Percentiles rank a stretch among this genome's conserved stretches.
Evolutionary conservation across 495 filamentous ascomycete species (phyloP).

Genomic region (Penicillium desertorum): DNA sequence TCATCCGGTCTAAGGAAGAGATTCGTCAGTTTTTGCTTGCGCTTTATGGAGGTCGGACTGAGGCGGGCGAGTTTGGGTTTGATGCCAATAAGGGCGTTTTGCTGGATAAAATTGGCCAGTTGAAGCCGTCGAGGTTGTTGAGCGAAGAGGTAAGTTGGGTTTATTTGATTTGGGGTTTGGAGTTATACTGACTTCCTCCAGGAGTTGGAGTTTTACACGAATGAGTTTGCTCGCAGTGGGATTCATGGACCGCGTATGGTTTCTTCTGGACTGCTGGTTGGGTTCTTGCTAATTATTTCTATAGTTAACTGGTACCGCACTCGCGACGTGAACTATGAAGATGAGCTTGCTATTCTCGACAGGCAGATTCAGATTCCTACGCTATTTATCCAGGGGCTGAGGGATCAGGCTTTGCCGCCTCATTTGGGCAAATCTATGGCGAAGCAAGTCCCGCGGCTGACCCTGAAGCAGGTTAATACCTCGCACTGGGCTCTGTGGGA

Average conservation of each 20-base stretch:
- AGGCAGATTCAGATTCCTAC: conserved; percentile 62
- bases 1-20: conserved; percentile 53
- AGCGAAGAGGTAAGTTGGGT: conserved; percentile 51
- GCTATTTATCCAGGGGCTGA: conserved; percentile 71
- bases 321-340: conserved; percentile 66
- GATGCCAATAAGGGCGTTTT: conserved; percentile 56
- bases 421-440: conserved; percentile 67
- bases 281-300: background rate
- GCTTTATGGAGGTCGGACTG: conserved; percentile 63
- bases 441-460: conserved; percentile 59
- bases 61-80: conserved; percentile 55
- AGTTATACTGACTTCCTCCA: conserved; percentile 24
- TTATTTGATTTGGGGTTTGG: conserved; percentile 12
- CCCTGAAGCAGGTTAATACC: conserved; percentile 56
- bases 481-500: conserved; percentile 73
- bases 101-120: conserved; percentile 49
- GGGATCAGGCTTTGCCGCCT: conserved; percentile 67
- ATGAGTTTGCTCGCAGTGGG: conserved; percentile 67
- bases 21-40: conserved; percentile 67
- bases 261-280: background rate
- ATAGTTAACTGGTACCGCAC: conserved; percentile 82
- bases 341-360: conserved; percentile 60
- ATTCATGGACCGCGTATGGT: conserved; percentile 69
- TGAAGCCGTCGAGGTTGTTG: conserved; percentile 55
- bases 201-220: conserved; percentile 75